Evolutionary conservation across 1,284 basidiomycete species (phyloP), one percentile per base, ranked within the genome.

Genomic region (Ceratorhiza oryzae-sativae): DNA sequence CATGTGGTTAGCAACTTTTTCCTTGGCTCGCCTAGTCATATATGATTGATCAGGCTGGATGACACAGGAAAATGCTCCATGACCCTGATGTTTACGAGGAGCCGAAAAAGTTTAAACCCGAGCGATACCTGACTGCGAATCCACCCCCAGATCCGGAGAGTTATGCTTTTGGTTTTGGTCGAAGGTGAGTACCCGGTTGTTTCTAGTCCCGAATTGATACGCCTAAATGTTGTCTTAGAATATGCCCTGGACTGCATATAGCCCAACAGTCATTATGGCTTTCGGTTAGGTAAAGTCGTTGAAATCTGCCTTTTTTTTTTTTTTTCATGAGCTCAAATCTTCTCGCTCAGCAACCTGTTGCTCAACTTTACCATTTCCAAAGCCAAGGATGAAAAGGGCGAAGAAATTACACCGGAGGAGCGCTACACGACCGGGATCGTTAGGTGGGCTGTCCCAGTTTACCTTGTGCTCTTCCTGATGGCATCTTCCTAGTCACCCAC

Each of bases 371-470:
- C 55, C 1, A 30, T 71, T 9, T 23, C 68, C 9, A 71, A 71
- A 25, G 45, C 68, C 2, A 60, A 59, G 39, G 39, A 67, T 20
- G 20, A 53, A 25, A 39, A 41, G 5, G 63, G 63, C 15, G 63
- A 23, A 1, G 63, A 67, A 9, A 67, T 67, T 18, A 41, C 42
- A 23, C 48, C 63, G 2, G 49, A 39, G 18, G 48, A 67, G 30
- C n/a, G 20, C 18, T 67, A 67, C n/a, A 67, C 63, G 13, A 67
- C 41, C n/a, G 63, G 53, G 10, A 55, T 67, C 32, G 48, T 67
- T 36, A 67, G 63, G 63, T 65, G 15, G 20, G 63, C 27, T 25
- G 12, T 32, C 20, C 34, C 13, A 32, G 18, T 23, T 32, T 2
- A 25, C 23, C 8, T 10, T 3, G 42, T 18, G 27, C 36, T 15